Percentiles rank a stretch among this genome's conserved stretches.
phyloP scores from a whole-genome alignment of 768 basidiomycete species.

The Serendipita vermifera region DNA sequence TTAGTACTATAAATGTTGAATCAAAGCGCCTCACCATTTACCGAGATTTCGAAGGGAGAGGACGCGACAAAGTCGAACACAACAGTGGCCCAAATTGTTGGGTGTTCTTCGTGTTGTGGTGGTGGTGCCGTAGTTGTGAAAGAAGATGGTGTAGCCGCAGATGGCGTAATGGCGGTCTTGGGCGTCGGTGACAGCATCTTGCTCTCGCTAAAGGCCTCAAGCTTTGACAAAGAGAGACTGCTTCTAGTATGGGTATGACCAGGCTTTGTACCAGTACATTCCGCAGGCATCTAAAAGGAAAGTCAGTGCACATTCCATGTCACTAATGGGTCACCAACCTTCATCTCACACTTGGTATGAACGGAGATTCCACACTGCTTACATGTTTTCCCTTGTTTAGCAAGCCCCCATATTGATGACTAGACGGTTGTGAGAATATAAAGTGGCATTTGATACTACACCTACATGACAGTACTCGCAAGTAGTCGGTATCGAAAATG shows the following conservation, averaged over 20 bases:
- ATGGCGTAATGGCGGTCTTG: background rate
- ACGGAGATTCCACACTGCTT: conserved; percentile 64
- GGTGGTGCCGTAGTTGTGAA: conserved; percentile 32
- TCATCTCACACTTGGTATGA: conserved; percentile 75
- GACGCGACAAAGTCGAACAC: conserved; percentile 63
- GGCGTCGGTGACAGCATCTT: background rate
- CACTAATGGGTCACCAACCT: conserved; percentile 33
- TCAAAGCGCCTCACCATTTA: conserved; percentile 37
- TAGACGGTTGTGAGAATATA: conserved; percentile 21
- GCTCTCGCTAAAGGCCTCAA: conserved; percentile 18
- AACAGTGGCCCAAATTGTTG: conserved; percentile 37
- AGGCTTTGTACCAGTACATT: conserved; percentile 31
- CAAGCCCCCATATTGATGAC: conserved; percentile 79
- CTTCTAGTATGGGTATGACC: background rate
- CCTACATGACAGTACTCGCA: conserved; percentile 72
- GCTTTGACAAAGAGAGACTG: conserved; percentile 6
- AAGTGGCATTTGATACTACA: conserved; percentile 7
- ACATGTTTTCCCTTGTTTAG: conserved; percentile 79
- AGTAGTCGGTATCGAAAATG: conserved; percentile 73
- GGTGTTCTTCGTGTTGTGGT: conserved; percentile 32
- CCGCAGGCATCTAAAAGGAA: conserved; percentile 49
- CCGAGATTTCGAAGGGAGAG: conserved; percentile 62
- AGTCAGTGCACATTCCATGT: conserved; percentile 10
- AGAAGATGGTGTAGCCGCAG: conserved; percentile 41
- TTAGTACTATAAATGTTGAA: background rate